Evolutionary conservation across 768 basidiomycete genomes (phyloP).

Genomic region (Bullera alba): DNA sequence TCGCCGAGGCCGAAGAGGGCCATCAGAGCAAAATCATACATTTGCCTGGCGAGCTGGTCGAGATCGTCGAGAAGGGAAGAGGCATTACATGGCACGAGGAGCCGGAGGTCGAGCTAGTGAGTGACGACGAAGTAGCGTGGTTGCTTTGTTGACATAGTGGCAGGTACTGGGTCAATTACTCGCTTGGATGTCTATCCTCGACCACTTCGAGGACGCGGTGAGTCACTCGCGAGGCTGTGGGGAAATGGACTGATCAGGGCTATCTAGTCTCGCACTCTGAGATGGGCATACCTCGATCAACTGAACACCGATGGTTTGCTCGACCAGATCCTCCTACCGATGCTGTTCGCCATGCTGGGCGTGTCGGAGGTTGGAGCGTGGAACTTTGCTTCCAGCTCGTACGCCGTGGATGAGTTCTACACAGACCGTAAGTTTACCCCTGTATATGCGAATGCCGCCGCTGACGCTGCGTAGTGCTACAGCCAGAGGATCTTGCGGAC

Average conservation of each 20-base stretch:
- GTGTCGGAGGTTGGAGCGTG: conserved; percentile 58
- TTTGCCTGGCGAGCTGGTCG: conserved; percentile 63
- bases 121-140: neutral
- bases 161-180: conserved; percentile 51
- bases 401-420: conserved; percentile 77
- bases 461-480: conserved; percentile 31
- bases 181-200: conserved; percentile 82
- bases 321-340: conserved; percentile 60
- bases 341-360: conserved; percentile 59
- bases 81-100: conserved; percentile 25
- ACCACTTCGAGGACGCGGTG: conserved; percentile 76
- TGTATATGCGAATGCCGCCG: neutral
- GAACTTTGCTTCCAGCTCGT: conserved; percentile 74
- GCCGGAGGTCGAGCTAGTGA: conserved; percentile 3
- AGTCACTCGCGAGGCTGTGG: conserved; percentile 37
- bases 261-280: conserved; percentile 86
- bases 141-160: neutral
- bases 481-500: conserved; percentile 32
- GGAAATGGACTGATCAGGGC: neutral
- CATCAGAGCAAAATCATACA: conserved; percentile 47
- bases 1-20: conserved; percentile 62
- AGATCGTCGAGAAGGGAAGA: conserved; percentile 53
- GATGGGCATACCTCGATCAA: conserved; percentile 77
- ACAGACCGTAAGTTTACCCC: conserved; percentile 49
- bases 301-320: conserved; percentile 66